Base-by-base conservation (phyloP, 306 rosid species). In the Crotalaria pallida region DNA sequence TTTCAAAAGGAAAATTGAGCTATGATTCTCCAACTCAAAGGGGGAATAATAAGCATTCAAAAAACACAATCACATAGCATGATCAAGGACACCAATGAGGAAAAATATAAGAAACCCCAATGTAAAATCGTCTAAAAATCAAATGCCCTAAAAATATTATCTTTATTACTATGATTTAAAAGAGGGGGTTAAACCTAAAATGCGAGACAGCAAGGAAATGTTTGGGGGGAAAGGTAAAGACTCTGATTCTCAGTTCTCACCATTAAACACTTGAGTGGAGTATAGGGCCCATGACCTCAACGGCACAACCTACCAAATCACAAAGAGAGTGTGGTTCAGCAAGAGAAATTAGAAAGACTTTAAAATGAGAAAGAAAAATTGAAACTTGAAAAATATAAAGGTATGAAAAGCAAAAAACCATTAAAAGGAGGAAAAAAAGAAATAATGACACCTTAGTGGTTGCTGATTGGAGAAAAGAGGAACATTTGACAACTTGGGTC, bases 271-370 rank as follows among this genome's bases (percentile, higher is more conserved):
- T 59, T 84, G 76, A 82, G 96, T 88, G 96, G 96, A 88, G 71
- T 79, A 81, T 55, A 49, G 96, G 96, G 96, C 89, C 96, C 91
- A 86, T 76, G 77, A 58, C 75, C 77, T 71, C 84, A 81, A 73
- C 79, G 71, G 89, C 90, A 87, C 88, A 87, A 85, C 89, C 88
- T 81, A 82, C 88, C 85, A 90, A 84, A 84, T 89, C 89, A 84
- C 66, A 77, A n/a, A n/a, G n/a, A 85, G 92, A 75, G 83, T 73
- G 89, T 78, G 86, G 86, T 65, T 76, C 58, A 72, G 77, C 69
- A 65, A 55, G 77, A 70, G 68, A 77, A 47, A 7, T 6, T 13
- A 49, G n/a, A 57, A 44, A 71, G 55, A 69, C n/a, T n/a, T n/a
- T n/a, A 69, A 48, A 63, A 60, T 38, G 21, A 71, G 6, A 55